These are phyloP conservation scores for Termitomyces sp. DNA, from an alignment of 768 basidiomycete species.

Conservation along the genomic window DNA sequence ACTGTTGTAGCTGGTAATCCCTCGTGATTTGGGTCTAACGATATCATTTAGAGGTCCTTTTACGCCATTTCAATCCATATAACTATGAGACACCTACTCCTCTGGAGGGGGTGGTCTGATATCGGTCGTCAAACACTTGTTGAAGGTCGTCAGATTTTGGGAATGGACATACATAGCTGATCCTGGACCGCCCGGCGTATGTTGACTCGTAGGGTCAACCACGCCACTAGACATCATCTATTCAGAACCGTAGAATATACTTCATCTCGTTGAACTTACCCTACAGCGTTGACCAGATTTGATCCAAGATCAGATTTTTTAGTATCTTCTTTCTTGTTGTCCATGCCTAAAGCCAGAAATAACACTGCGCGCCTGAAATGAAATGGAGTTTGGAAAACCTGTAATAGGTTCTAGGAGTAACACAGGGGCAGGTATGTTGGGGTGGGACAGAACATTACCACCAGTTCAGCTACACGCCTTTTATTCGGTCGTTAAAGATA, in stretches of 20 bases:
- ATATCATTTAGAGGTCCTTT: neutral
- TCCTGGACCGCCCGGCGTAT: neutral
- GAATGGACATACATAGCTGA: slow-evolving; percentile 6
- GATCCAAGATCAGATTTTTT: neutral
- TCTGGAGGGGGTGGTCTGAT: neutral
- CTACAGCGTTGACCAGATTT: neutral
- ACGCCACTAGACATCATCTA: neutral
- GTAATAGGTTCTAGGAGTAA: neutral
- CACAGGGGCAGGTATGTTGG: neutral
- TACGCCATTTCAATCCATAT: neutral
- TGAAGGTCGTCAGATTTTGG: neutral
- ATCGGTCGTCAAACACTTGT: neutral
- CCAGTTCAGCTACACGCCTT: neutral
- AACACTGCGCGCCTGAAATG: neutral
- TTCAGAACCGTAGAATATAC: neutral
- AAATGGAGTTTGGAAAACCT: neutral
- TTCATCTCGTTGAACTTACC: neutral
- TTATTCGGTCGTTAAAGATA: neutral
- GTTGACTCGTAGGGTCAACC: slow-evolving; percentile 3
- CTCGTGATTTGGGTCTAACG: slow-evolving; percentile 7
- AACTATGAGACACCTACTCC: neutral
- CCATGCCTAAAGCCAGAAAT: neutral
- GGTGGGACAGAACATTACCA: neutral
- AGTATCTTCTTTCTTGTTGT: neutral
- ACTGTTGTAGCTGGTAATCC: neutral